These are phyloP conservation scores for Suhomyces choctaworum DNA, from an alignment of 1,139 yeast species.

Conservation along the genomic window DNA sequence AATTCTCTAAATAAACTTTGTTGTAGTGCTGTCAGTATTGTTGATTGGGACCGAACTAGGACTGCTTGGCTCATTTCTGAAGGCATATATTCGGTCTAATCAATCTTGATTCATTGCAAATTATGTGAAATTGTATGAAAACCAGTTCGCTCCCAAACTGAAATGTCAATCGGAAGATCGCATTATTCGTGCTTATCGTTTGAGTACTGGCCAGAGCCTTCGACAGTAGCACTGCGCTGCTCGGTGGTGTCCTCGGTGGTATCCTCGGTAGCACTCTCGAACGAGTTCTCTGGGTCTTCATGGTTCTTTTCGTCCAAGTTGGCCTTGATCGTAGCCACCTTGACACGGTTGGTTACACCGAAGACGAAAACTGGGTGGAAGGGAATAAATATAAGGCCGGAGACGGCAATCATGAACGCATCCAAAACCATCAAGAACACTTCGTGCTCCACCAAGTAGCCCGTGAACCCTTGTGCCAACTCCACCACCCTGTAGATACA, in stretches of 20 bases:
- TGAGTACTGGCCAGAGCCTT: too few species aligned
- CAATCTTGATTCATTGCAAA: too few species aligned
- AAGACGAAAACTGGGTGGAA: conserved; percentile 66
- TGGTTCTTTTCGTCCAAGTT: conserved; percentile 25
- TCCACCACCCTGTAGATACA: conserved; percentile 83
- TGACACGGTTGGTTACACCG: conserved; percentile 42
- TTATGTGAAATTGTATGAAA: too few species aligned
- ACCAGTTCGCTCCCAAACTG: too few species aligned
- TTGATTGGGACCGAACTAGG: too few species aligned
- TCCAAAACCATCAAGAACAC: conserved; percentile 75
- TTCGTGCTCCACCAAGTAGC: conserved; percentile 70
- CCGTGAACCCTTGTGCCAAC: conserved; percentile 74
- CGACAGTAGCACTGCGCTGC: background rate
- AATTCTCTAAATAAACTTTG: too few species aligned
- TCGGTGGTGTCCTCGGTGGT: background rate
- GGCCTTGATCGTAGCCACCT: conserved; percentile 37
- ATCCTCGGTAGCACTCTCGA: background rate
- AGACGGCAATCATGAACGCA: conserved; percentile 62
- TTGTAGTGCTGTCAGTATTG: too few species aligned
- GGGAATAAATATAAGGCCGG: conserved; percentile 48
- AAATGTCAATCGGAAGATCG: too few species aligned
- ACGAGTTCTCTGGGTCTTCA: conserved; percentile 7
- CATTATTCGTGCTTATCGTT: too few species aligned
- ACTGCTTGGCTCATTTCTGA: too few species aligned
- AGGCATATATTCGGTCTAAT: too few species aligned